A percentile compares a stretch with the other conserved stretches of the same genome.
Evolutionary conservation across 768 basidiomycete genomes (phyloP).

Genomic region (Auricularia auricula-judae): DNA sequence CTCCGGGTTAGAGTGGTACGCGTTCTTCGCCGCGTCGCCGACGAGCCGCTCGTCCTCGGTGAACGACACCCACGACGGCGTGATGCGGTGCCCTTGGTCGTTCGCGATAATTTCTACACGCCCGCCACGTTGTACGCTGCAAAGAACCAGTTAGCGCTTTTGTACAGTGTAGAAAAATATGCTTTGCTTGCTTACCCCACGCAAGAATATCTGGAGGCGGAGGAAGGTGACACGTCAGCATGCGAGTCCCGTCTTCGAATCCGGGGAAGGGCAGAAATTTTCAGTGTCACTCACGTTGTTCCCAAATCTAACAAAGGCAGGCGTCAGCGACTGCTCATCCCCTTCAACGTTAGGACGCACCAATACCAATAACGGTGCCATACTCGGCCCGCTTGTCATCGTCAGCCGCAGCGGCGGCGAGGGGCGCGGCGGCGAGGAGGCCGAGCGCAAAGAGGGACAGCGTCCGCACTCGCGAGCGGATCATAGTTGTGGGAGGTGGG

Average conservation of each 20-base stretch:
- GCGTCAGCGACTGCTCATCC: slow-evolving; percentile 8
- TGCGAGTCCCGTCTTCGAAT: neutral
- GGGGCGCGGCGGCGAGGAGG: slow-evolving; percentile 59
- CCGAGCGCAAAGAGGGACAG: slow-evolving; percentile 23
- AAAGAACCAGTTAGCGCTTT: neutral
- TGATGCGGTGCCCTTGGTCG: slow-evolving; percentile 84
- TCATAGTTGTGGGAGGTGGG: neutral
- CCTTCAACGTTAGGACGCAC: slow-evolving; percentile 29
- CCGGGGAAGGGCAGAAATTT: neutral
- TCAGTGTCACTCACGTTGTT: slow-evolving; percentile 52
- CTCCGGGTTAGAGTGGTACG: slow-evolving; percentile 78
- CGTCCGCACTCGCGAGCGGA: neutral
- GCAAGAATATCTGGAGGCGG: slow-evolving; percentile 72
- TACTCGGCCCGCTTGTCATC: slow-evolving; percentile 61
- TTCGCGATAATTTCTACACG: slow-evolving; percentile 86
- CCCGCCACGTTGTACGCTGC: slow-evolving; percentile 72
- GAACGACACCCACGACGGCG: slow-evolving; percentile 79
- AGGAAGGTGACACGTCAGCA: slow-evolving; percentile 14
- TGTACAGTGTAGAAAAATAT: neutral
- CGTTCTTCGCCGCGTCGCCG: slow-evolving; percentile 95
- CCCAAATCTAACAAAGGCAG: slow-evolving; percentile 54
- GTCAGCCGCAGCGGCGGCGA: slow-evolving; percentile 53
- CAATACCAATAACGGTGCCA: slow-evolving; percentile 90
- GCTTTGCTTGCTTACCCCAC: slow-evolving; percentile 57
- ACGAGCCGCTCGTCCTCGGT: slow-evolving; percentile 78